These are phyloP conservation scores for Phytophthora pistaciae DNA, from an alignment of 352 stramenopile genomes.

Conservation along the genomic window DNA sequence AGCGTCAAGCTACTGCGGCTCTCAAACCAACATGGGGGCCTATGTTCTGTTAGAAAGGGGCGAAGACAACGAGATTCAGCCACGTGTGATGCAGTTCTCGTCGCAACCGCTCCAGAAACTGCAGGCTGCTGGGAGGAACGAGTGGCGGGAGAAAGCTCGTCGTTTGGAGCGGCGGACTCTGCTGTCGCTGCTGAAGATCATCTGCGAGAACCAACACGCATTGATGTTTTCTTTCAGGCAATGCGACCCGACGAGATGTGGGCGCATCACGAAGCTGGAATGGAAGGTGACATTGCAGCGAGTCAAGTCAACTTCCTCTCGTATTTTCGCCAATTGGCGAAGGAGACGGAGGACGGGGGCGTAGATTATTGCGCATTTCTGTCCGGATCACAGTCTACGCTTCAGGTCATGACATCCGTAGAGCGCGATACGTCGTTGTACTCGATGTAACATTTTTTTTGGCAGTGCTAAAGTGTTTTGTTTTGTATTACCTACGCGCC, in stretches of 20 bases:
- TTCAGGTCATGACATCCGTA: not conserved
- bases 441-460: not conserved
- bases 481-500: not conserved
- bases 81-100: slow-evolving; percentile 92
- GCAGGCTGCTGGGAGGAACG: slow-evolving; percentile 59
- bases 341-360: slow-evolving; percentile 30
- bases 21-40: slow-evolving; percentile 88
- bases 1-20: slow-evolving; percentile 90
- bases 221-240: slow-evolving; percentile 51
- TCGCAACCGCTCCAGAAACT: slow-evolving; percentile 82
- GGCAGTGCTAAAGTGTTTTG: not conserved
- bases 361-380: slow-evolving; percentile 71
- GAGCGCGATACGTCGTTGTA: not conserved
- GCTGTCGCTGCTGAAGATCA: slow-evolving; percentile 67
- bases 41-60: slow-evolving; percentile 64
- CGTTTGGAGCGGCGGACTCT: slow-evolving; percentile 66
- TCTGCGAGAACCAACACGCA: slow-evolving; percentile 66
- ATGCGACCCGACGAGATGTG: slow-evolving; percentile 33
- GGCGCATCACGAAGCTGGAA: slow-evolving; percentile 56
- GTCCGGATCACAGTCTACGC: not conserved
- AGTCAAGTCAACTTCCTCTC: slow-evolving; percentile 67
- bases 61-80: slow-evolving; percentile 77
- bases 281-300: slow-evolving; percentile 60
- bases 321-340: slow-evolving; percentile 65
- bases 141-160: slow-evolving; percentile 73